Evolutionary conservation across 352 stramenopile genomes (phyloP), one percentile per base, ranked within the genome.

Genomic region (Globisporangium abappressorium): DNA sequence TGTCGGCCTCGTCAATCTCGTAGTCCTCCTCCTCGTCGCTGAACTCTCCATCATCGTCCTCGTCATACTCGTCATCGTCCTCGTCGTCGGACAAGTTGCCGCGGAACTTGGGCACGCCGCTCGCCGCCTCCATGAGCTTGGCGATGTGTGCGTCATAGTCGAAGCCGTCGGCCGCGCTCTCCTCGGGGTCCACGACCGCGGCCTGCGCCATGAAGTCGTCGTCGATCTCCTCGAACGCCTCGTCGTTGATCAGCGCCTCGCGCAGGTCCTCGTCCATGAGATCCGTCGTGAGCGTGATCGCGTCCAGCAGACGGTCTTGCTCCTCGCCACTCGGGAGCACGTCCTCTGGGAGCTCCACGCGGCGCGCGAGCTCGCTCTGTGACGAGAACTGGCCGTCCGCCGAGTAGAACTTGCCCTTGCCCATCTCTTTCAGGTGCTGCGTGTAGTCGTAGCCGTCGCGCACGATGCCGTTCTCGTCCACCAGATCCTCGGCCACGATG

Each of bases 61-160:
- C 65, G 1, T 68, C 67, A 30, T 69, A 55, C 9, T 83, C 68
- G 4, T 81, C 75, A 1, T 82, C 72, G 15, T 89, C 85, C 57
- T 93, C 83, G n/a, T 84, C 79, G 49, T 93, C 85, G 8, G 78
- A 88, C 18, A 94, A 64, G 36, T 91, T 76, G 9, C 84, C 86
- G n/a, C 75, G 75, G 68, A 74, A 84, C 65, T 91, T 84, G 26
- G 84, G 84, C 5, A 93, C 75, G 57, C 87, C 86, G 33, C 85
- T 93, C 1, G 90, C 90, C 5, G 90, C 84, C 11, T 89, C 90
- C 87, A 98, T 97, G 26, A 98, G 81, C 69, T 92, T 94, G 38
- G 89, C 91, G 68, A 98, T 97, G 68, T 98, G 93, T 22, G 90
- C 90, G 56, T 98, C 92, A 71, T 98, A 98, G 70, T 98, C 93